Percentiles rank a stretch among this genome's conserved stretches.
These are phyloP conservation scores for Claviceps monticola DNA, from an alignment of 2,329 filamentous ascomycete species.

Conservation along the genomic window DNA sequence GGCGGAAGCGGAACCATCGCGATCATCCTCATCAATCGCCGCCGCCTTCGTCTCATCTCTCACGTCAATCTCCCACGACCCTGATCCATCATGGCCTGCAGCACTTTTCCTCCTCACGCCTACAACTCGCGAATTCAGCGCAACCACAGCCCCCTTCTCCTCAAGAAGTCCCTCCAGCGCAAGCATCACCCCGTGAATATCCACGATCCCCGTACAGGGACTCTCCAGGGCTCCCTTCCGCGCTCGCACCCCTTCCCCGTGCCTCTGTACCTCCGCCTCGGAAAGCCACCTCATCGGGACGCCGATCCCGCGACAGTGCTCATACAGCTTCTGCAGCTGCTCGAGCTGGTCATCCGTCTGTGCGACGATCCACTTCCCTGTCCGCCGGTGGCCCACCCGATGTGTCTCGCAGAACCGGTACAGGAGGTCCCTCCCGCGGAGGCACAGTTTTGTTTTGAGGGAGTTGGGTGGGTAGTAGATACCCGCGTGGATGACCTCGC, in stretches of 20 bases:
- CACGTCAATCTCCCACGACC: conserved; percentile 53
- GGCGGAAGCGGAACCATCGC: conserved; percentile 24
- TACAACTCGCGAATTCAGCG: conserved; percentile 53
- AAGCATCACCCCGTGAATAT: conserved; percentile 75
- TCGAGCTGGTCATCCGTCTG: conserved; percentile 59
- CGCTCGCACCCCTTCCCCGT: conserved; percentile 67
- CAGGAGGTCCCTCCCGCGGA: conserved; percentile 60
- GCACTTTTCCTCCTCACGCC: conserved; percentile 38
- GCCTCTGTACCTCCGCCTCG: conserved; percentile 41
- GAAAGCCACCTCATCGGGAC: conserved; percentile 63
- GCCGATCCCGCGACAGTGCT: conserved; percentile 26
- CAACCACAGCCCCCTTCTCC: conserved; percentile 54
- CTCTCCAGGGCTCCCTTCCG: conserved; percentile 66
- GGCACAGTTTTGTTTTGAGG: conserved; percentile 74
- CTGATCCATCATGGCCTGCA: conserved; percentile 16
- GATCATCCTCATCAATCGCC: conserved; percentile 25
- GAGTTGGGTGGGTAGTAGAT: conserved; percentile 70
- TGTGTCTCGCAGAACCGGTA: conserved; percentile 63
- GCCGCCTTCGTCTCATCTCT: conserved; percentile 13
- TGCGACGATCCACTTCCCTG: conserved; percentile 90
- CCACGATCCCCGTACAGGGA: conserved; percentile 77
- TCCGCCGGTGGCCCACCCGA: conserved; percentile 56
- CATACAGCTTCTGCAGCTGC: conserved; percentile 40
- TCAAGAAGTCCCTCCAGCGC: conserved; percentile 65
- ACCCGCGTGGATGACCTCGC: conserved; percentile 91